Evolutionary conservation across 2,329 filamentous ascomycete species (phyloP).

Genomic region (Penicillium expansum): DNA sequence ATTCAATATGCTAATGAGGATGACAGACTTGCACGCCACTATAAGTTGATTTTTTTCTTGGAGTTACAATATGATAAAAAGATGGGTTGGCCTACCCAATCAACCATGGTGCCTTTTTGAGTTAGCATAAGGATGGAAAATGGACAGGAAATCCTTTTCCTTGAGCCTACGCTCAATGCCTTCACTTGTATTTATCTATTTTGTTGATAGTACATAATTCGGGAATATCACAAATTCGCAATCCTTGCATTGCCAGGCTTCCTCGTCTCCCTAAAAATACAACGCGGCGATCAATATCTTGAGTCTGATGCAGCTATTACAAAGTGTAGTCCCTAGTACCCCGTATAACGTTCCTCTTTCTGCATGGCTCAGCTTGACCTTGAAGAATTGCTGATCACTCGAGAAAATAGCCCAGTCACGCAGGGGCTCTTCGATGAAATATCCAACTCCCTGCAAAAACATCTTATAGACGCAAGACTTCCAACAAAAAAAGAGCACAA

Average conservation of each 20-base stretch:
- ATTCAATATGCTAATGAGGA: not conserved
- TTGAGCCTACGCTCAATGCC: not conserved
- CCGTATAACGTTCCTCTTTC: not conserved
- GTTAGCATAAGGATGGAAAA: not conserved
- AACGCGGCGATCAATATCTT: not conserved
- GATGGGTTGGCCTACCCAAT: not conserved
- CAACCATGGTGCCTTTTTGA: not conserved
- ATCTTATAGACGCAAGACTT: not conserved
- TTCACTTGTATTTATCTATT: not conserved
- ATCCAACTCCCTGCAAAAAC: not conserved
- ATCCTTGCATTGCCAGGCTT: not conserved
- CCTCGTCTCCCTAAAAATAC: not conserved
- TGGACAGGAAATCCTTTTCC: not conserved
- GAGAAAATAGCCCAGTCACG: not conserved
- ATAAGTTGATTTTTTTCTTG: not conserved
- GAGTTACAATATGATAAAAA: not conserved
- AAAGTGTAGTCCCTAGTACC: no score
- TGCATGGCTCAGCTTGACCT: no score
- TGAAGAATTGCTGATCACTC: not conserved
- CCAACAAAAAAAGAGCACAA: not conserved
- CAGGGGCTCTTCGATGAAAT: not conserved
- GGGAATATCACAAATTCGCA: not conserved
- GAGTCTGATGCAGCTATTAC: not conserved
- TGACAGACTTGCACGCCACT: not conserved
- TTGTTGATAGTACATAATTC: conserved; percentile 2